Evolutionary conservation across 331 rosid genomes (phyloP).

Genomic region (Saraca asoca): DNA sequence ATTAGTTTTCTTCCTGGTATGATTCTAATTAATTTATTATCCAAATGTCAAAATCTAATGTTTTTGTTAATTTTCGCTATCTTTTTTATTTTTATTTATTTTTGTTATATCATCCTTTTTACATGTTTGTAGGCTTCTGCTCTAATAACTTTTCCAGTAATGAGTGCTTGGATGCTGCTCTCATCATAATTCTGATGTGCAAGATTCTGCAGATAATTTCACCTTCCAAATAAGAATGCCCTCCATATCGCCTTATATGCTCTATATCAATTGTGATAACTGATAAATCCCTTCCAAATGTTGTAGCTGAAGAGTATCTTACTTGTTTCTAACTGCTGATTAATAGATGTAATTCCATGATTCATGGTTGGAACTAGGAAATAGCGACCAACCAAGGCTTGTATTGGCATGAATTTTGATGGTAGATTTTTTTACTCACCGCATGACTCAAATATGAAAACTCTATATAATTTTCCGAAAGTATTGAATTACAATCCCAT

Average conservation of each 20-base stretch:
- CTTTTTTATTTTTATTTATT: neutral
- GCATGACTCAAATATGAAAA: neutral
- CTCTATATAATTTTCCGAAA: neutral
- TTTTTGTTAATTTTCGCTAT: neutral
- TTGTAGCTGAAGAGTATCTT: slow-evolving; percentile 23
- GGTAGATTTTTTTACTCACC: slow-evolving; percentile 7
- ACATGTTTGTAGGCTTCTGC: slow-evolving; percentile 76
- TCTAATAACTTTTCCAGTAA: slow-evolving; percentile 63
- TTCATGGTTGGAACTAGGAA: slow-evolving; percentile 1
- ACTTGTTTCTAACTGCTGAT: slow-evolving; percentile 21
- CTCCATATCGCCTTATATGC: neutral
- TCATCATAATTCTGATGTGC: slow-evolving; percentile 46
- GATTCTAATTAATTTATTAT: slow-evolving; percentile 22
- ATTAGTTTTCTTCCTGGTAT: slow-evolving; percentile 76
- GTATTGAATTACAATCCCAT: neutral
- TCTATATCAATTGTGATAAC: neutral
- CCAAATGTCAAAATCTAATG: neutral
- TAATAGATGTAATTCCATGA: slow-evolving; percentile 14
- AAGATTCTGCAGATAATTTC: neutral
- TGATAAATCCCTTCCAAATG: slow-evolving; percentile 7
- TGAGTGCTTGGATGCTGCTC: slow-evolving; percentile 76
- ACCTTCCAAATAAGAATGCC: neutral
- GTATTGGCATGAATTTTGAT: neutral
- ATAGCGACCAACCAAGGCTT: slow-evolving; percentile 1
- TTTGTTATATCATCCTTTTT: slow-evolving; percentile 34